Conservation (phyloP, 1,139 yeast species). For the Magnusiomyces suaveolens region DNA sequence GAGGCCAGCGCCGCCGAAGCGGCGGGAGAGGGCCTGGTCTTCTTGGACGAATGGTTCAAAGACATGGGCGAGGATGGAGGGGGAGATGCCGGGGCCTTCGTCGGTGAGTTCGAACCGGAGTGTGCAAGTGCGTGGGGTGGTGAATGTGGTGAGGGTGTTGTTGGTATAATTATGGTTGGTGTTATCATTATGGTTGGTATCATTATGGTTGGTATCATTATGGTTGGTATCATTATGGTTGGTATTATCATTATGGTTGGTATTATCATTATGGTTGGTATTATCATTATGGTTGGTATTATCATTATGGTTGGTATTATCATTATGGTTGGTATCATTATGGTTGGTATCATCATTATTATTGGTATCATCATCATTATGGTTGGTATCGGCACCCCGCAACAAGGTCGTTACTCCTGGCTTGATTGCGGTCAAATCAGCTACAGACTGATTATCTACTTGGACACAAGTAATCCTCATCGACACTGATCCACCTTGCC, state of each 20-base stretch:
- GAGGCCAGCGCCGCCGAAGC: slow-evolving; percentile 91
- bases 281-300: background rate
- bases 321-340: background rate
- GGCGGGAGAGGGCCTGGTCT: slow-evolving; percentile 83
- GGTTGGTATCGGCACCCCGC: background rate
- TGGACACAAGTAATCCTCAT: slow-evolving; percentile 48
- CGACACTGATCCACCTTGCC: slow-evolving; percentile 66
- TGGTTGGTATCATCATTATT: background rate
- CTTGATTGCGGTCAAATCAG: background rate
- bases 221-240: too few relatives aligned
- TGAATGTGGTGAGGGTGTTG: slow-evolving; percentile 1
- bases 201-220: background rate
- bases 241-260: background rate
- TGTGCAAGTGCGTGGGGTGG: slow-evolving; percentile 1
- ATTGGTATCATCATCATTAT: background rate
- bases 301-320: background rate
- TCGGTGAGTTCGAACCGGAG: slow-evolving; percentile 72
- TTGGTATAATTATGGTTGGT: background rate
- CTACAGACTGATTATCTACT: background rate
- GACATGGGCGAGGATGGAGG: slow-evolving; percentile 66
- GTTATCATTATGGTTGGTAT: background rate
- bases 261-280: background rate
- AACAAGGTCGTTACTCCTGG: background rate
- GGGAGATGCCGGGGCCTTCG: slow-evolving; percentile 88
- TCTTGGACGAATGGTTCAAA: slow-evolving; percentile 97